Percentiles rank a stretch among this genome's conserved stretches.
phyloP scores from a whole-genome alignment of 192 early-diverging fungal species.

The Jimgerdemannia lactiflua region DNA sequence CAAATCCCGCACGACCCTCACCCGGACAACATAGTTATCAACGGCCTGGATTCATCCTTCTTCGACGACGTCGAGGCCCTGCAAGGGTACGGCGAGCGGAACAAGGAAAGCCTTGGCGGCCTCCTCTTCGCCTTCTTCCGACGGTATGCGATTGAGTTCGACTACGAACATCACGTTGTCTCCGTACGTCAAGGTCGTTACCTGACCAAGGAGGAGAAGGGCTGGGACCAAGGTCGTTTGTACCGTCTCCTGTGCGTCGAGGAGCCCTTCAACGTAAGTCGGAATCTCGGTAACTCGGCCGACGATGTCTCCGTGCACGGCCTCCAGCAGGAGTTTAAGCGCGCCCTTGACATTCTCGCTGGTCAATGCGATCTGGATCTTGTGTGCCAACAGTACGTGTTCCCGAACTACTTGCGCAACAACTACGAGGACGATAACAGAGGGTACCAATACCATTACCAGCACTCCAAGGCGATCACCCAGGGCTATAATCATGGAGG shows the following conservation, averaged over 20 bases:
- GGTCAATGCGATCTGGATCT: conserved; percentile 38
- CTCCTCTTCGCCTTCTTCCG: conserved; percentile 88
- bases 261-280: conserved; percentile 85
- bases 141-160: conserved; percentile 77
- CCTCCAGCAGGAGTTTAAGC: conserved; percentile 75
- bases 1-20: conserved; percentile 35
- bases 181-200: conserved; percentile 77
- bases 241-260: conserved; percentile 84
- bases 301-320: conserved; percentile 77
- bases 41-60: conserved; percentile 71
- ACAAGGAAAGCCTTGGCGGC: conserved; percentile 74
- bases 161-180: conserved; percentile 79
- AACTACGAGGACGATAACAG: background rate
- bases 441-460: background rate
- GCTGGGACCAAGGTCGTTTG: conserved; percentile 73
- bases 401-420: background rate
- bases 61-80: conserved; percentile 66
- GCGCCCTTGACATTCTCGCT: conserved; percentile 61
- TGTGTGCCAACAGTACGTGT: conserved; percentile 50
- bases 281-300: conserved; percentile 91
- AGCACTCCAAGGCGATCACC: background rate
- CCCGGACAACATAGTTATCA: conserved; percentile 29
- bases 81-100: conserved; percentile 62
- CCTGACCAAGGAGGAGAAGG: conserved; percentile 79
- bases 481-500: background rate